These are phyloP conservation scores for Hypoxylon trugodes DNA, from an alignment of 495 filamentous ascomycete species.

Conservation along the genomic window DNA sequence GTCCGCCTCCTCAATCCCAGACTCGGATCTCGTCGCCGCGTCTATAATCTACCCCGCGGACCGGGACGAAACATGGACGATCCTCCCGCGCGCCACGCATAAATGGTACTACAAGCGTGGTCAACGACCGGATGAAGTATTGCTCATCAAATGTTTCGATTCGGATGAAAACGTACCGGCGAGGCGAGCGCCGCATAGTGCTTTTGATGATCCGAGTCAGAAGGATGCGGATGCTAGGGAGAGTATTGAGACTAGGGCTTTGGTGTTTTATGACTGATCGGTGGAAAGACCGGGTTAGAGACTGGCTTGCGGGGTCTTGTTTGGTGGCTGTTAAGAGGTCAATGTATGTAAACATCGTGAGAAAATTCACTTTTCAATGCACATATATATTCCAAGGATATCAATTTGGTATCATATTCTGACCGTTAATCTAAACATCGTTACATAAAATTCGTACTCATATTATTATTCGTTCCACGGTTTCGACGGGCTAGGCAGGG, in stretches of 20 bases:
- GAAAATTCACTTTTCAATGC: neutral
- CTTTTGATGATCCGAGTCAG: constrained; percentile 64
- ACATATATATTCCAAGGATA: neutral
- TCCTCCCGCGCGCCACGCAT: constrained; percentile 64
- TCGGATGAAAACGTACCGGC: constrained; percentile 64
- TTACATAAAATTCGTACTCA: constrained; percentile 1
- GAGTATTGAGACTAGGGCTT: constrained; percentile 68
- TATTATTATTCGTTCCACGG: constrained; percentile 24
- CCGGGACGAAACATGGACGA: constrained; percentile 75
- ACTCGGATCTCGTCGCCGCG: constrained; percentile 71
- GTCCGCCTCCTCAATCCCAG: constrained; percentile 64
- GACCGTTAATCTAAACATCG: constrained; percentile 15
- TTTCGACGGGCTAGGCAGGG: constrained; percentile 64
- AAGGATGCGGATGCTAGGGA: constrained; percentile 55
- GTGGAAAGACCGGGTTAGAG: too few relatives aligned
- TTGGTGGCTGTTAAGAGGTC: neutral
- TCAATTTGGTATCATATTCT: constrained; percentile 33
- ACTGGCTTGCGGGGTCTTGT: neutral
- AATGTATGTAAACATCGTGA: neutral
- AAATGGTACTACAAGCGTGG: constrained; percentile 79
- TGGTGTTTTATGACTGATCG: constrained; percentile 58
- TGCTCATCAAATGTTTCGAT: constrained; percentile 75
- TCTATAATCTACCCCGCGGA: constrained; percentile 72
- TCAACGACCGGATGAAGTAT: constrained; percentile 63
- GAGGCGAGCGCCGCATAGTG: constrained; percentile 68